A percentile compares a stretch with the other conserved stretches of the same genome.
phyloP scores from a whole-genome alignment of 352 stramenopile species.

The Detonula confervacea region DNA sequence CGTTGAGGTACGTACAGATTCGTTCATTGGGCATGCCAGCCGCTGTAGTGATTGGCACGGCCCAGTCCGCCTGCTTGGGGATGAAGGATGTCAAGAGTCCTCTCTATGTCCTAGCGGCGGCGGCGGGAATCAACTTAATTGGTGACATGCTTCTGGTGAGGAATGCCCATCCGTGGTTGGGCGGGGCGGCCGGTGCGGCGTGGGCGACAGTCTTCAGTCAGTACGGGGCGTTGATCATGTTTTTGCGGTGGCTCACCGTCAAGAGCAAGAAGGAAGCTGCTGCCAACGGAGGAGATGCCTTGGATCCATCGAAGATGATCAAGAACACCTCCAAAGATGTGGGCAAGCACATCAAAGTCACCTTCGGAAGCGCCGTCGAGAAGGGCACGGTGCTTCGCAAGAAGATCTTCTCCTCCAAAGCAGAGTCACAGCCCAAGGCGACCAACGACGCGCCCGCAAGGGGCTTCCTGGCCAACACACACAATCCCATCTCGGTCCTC shows the following conservation, averaged over 20 bases:
- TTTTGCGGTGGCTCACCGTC: constrained; percentile 68
- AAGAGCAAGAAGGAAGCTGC: not conserved
- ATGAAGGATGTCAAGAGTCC: constrained; percentile 80
- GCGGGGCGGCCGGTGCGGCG: constrained; percentile 76
- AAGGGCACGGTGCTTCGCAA: not conserved
- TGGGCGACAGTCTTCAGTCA: constrained; percentile 83
- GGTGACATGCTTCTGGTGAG: constrained; percentile 74
- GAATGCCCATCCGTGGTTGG: constrained; percentile 56
- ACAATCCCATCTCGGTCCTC: not conserved
- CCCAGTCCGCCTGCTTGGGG: constrained; percentile 79
- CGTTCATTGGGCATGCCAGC: constrained; percentile 80
- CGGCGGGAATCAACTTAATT: constrained; percentile 78
- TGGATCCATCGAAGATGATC: constrained; percentile 1
- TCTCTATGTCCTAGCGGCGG: constrained; percentile 69
- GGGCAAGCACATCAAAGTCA: not conserved
- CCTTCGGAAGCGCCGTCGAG: constrained; percentile 1
- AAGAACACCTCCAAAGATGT: constrained; percentile 1
- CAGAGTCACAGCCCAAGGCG: not conserved
- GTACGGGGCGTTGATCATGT: constrained; percentile 74
- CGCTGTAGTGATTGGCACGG: constrained; percentile 72
- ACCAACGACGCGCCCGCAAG: constrained; percentile 1
- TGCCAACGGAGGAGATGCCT: not conserved
- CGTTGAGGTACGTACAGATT: constrained; percentile 81
- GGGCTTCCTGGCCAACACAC: constrained; percentile 20
- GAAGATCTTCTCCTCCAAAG: constrained; percentile 12